Percentiles rank a stretch among this genome's conserved stretches.
Conservation (phyloP, 2,329 filamentous ascomycete genomes). For the Pyrenochaeta sp. region DNA sequence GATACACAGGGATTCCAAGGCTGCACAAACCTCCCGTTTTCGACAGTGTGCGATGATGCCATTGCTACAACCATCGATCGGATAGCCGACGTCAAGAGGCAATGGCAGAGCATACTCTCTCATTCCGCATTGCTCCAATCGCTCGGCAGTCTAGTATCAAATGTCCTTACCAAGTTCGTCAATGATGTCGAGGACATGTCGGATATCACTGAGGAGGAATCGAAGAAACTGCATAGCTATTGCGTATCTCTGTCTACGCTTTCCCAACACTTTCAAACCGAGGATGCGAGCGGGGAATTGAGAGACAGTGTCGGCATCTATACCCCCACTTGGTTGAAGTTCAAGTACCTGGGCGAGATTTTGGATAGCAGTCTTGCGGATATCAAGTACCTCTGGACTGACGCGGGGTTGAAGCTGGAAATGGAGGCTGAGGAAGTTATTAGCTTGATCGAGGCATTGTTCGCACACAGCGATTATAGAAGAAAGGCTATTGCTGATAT, state of each 20-base stretch:
- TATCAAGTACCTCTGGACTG: constrained; percentile 70
- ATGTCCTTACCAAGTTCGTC: constrained; percentile 66
- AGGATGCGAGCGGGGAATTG: constrained; percentile 48
- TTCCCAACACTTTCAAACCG: constrained; percentile 63
- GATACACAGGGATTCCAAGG: constrained; percentile 68
- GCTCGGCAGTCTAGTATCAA: constrained; percentile 65
- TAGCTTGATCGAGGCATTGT: constrained; percentile 69
- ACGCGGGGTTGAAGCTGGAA: constrained; percentile 69
- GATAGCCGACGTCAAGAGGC: constrained; percentile 62
- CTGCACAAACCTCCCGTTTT: constrained; percentile 66
- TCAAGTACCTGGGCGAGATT: constrained; percentile 70
- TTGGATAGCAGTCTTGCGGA: constrained; percentile 69
- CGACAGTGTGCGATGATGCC: constrained; percentile 66
- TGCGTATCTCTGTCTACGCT: constrained; percentile 64
- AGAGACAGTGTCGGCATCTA: constrained; percentile 67
- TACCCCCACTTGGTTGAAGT: constrained; percentile 69
- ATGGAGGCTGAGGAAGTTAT: constrained; percentile 68
- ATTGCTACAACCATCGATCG: constrained; percentile 65
- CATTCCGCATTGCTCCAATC: constrained; percentile 68
- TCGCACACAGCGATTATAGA: constrained; percentile 68
- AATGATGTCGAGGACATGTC: constrained; percentile 68
- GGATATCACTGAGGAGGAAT: constrained; percentile 70
- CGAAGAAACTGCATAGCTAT: constrained; percentile 64
- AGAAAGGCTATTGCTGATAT: constrained; percentile 67
- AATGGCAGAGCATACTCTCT: constrained; percentile 66